Base-by-base conservation (phyloP, 306 rosid species). In the Trichosanthes truncata region DNA sequence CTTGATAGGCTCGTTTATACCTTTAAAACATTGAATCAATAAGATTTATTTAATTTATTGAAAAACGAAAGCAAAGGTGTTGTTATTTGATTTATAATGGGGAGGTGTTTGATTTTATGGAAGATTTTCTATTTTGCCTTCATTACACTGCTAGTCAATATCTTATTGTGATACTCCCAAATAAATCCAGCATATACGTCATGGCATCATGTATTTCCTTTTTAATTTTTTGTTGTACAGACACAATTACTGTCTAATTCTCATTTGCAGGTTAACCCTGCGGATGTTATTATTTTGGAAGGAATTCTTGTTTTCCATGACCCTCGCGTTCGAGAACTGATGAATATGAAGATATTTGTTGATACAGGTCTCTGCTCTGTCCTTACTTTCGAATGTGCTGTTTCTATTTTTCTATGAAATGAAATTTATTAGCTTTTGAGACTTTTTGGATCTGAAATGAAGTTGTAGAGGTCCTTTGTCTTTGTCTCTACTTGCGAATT, bases 331-430 rank as follows among this genome's bases (percentile, higher is more conserved):
- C 92, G 99, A 41, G 93, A 88, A 80, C 85, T 93, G 93, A 90
- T 93, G 98, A 93, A 91, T 81, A 96, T 96, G 99, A 96, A 96
- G 93, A 96, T 96, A 87, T 96, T 96, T 91, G 99, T 96, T 38
- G 99, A 96, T 86, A 96, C 99, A 96, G 99, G 99, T 96, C 94
- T 89, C 77, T 87, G 38, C 43, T 46, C 56, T 46, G 67, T 86
- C 84, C 74, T 80, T 68, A 66, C 53, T 65, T 81, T 60, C 18
- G 14, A 49, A 68, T 26, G 48, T 43, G 45, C 26, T 77, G 43
- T 52, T 25, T 74, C 20, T 33, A 51, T 49, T 49, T 48, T 51
- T 51, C 31, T 18, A 20, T 49, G 61, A 4, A 31, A 74, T 74
- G 46, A 36, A 20, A 9, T 36, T 33, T 33, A 38, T 36, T 65